Evolutionary conservation across 225 moss, liverwort and hornwort species (phyloP).

Genomic region (Neckera pumila): DNA sequence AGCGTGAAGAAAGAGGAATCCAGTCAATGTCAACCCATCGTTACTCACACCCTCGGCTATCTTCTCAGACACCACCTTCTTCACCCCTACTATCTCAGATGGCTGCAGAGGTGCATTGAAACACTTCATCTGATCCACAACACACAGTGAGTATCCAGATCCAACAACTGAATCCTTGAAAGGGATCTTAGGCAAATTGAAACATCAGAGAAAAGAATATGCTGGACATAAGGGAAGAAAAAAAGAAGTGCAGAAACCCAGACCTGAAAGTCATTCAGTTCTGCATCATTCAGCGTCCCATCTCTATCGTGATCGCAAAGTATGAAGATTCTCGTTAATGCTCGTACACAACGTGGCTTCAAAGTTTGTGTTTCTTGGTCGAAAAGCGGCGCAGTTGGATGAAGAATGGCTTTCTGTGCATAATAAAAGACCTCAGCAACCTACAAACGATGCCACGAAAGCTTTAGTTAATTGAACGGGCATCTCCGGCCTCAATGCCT

Average conservation of each 20-base stretch:
- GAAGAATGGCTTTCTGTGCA: constrained; percentile 81
- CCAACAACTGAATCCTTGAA: background rate
- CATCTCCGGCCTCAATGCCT: background rate
- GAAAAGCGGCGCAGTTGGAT: constrained; percentile 91
- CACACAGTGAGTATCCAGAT: background rate
- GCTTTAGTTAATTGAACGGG: background rate
- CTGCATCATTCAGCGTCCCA: constrained; percentile 72
- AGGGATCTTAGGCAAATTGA: background rate
- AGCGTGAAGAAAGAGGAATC: constrained; percentile 84
- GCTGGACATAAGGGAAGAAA: background rate
- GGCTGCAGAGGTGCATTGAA: constrained; percentile 90
- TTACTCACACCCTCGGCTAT: constrained; percentile 80
- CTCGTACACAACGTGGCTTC: constrained; percentile 80
- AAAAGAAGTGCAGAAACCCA: background rate
- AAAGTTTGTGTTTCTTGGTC: constrained; percentile 80
- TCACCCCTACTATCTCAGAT: constrained; percentile 70
- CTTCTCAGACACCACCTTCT: constrained; percentile 88
- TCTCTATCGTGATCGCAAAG: constrained; percentile 88
- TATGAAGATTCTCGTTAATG: constrained; percentile 77
- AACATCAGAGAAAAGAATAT: background rate
- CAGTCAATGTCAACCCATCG: constrained; percentile 75
- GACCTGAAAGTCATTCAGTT: constrained; percentile 91
- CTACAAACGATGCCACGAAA: constrained; percentile 23
- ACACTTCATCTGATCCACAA: constrained; percentile 62
- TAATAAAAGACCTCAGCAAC: constrained; percentile 93